Evolutionary conservation across 1,284 basidiomycete genomes (phyloP).

Genomic region (Leccinum holopus): DNA sequence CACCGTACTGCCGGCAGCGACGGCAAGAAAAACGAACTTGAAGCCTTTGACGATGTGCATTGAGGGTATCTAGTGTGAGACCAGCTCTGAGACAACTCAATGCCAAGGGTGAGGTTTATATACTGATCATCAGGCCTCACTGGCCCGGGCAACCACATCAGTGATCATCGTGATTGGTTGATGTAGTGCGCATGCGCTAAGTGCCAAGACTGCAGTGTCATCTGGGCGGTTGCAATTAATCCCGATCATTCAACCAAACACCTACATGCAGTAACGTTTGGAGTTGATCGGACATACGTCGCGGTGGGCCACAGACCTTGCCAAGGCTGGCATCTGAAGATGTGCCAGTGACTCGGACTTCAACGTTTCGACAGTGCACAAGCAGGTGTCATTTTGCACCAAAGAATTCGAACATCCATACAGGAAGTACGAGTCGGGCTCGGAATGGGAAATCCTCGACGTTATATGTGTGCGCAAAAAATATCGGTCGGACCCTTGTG

Average conservation of each 20-base stretch:
- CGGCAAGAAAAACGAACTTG: neutral
- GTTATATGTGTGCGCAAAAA: neutral
- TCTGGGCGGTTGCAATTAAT: neutral
- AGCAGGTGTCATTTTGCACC: neutral
- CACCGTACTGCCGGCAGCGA: neutral
- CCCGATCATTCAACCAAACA: neutral
- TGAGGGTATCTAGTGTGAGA: neutral
- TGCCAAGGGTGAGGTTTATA: neutral
- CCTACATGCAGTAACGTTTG: neutral
- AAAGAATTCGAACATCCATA: neutral
- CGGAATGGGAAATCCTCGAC: neutral
- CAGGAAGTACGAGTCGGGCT: neutral
- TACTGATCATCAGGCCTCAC: neutral
- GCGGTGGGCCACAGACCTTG: neutral
- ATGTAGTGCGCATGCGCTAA: neutral
- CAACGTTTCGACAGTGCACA: neutral
- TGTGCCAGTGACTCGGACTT: neutral
- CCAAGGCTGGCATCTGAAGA: neutral
- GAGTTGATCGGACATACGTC: neutral
- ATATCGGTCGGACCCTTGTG: neutral
- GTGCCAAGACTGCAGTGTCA: neutral
- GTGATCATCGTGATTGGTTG: neutral
- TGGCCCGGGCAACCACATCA: no score
- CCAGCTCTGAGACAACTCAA: neutral
- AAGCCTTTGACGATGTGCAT: neutral